phyloP scores from a whole-genome alignment of 2,329 filamentous ascomycete species.

The Diaporthe amygdali region DNA sequence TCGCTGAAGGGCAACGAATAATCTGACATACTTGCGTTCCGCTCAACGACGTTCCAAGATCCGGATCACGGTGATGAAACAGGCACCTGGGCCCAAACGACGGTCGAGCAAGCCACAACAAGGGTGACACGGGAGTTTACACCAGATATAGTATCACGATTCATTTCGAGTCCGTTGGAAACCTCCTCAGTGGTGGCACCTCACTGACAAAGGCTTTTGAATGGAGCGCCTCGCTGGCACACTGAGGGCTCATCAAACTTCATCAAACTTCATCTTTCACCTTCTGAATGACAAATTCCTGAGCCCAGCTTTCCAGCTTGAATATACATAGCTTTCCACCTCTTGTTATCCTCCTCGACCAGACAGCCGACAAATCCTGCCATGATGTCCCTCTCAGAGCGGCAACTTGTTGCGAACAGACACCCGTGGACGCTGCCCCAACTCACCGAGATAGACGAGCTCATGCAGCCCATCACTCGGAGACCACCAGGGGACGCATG shows the following conservation, averaged over 20 bases:
- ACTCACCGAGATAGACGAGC: slow-evolving; percentile 42
- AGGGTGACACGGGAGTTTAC: background rate
- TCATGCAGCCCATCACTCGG: slow-evolving; percentile 45
- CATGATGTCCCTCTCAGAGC: slow-evolving; percentile 37
- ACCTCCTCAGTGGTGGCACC: background rate
- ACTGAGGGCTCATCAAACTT: background rate
- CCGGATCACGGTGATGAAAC: slow-evolving; percentile 20
- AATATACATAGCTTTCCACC: background rate
- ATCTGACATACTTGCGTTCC: background rate
- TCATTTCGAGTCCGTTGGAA: background rate
- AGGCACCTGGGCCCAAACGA: background rate
- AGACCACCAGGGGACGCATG: slow-evolving; percentile 44
- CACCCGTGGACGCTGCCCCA: slow-evolving; percentile 32
- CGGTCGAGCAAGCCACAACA: slow-evolving; percentile 12
- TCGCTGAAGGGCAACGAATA: background rate
- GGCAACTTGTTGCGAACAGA: slow-evolving; percentile 33
- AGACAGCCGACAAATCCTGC: background rate
- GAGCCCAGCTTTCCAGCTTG: too few relatives aligned
- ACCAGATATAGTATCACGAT: background rate
- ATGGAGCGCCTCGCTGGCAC: background rate
- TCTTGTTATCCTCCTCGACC: background rate
- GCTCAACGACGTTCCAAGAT: slow-evolving; percentile 2
- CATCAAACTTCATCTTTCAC: background rate
- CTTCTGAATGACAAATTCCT: background rate
- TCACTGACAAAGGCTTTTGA: background rate